Conservation (phyloP, 352 stramenopile species). For the Achlya hypogyna region DNA sequence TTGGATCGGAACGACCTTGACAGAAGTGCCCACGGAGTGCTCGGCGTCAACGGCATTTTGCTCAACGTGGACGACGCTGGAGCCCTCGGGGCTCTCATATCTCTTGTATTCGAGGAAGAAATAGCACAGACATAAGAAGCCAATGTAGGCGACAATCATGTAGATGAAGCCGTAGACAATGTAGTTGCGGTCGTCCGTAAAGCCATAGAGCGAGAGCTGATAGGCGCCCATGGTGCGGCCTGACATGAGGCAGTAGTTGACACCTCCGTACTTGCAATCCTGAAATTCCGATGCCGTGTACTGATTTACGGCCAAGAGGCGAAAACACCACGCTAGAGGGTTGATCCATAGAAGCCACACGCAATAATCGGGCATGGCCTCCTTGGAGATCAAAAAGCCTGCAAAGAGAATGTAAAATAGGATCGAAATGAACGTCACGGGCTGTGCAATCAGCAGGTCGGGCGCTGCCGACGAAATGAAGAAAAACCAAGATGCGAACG, state of each 20-base stretch:
- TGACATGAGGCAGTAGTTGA: slow-evolving; percentile 36
- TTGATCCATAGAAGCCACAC: slow-evolving; percentile 32
- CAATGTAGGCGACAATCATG: slow-evolving; percentile 35
- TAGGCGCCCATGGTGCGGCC: slow-evolving; percentile 43
- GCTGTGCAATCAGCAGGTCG: slow-evolving; percentile 19
- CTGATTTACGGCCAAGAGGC: slow-evolving; percentile 25
- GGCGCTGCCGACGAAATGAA: slow-evolving; percentile 14
- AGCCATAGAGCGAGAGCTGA: slow-evolving; percentile 37
- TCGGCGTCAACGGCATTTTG: not conserved
- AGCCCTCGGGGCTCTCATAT: slow-evolving; percentile 46
- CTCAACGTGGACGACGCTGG: slow-evolving; percentile 26
- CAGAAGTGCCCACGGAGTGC: too few relatives aligned
- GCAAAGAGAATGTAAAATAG: slow-evolving; percentile 24
- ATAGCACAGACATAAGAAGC: slow-evolving; percentile 49
- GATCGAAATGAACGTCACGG: slow-evolving; percentile 21
- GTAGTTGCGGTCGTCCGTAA: slow-evolving; percentile 36
- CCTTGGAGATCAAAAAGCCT: slow-evolving; percentile 22
- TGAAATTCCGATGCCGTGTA: slow-evolving; percentile 33
- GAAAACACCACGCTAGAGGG: slow-evolving; percentile 23
- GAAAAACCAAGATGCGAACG: slow-evolving; percentile 22
- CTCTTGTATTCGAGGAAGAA: slow-evolving; percentile 49
- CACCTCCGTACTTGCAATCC: slow-evolving; percentile 29
- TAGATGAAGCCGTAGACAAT: slow-evolving; percentile 36
- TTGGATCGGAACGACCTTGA: not conserved
- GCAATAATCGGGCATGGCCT: slow-evolving; percentile 21